Percentiles rank a stretch among this genome's conserved stretches.
Evolutionary conservation across 2,329 filamentous ascomycete species (phyloP).

Genomic region (Grosmannia serpens): DNA sequence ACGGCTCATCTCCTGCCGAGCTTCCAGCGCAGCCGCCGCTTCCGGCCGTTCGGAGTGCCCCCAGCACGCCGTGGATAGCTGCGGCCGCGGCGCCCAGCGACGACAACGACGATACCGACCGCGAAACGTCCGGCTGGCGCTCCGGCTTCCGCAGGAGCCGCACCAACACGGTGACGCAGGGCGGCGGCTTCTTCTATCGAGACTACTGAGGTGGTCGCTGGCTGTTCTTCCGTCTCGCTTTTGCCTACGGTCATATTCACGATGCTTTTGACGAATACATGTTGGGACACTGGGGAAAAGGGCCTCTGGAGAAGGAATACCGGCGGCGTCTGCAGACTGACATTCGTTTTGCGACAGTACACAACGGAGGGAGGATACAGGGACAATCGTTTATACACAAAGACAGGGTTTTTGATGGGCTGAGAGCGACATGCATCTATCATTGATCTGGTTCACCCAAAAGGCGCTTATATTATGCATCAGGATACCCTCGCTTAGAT

Average conservation of each 20-base stretch:
- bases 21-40: neutral
- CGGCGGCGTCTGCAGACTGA: neutral
- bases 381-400: neutral
- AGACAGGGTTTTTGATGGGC: neutral
- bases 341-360: neutral
- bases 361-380: neutral
- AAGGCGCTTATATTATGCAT: neutral
- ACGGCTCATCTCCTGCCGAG: neutral
- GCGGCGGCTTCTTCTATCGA: constrained; percentile 7
- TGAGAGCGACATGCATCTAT: neutral
- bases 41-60: too few species aligned
- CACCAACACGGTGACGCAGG: constrained; percentile 1
- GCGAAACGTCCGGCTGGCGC: neutral
- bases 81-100: too few species aligned
- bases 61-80: neutral
- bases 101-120: neutral
- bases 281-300: neutral
- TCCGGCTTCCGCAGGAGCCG: neutral
- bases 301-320: neutral
- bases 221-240: neutral
- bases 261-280: neutral
- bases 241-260: neutral
- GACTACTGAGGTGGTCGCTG: neutral
- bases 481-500: neutral
- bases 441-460: neutral